A percentile compares a stretch with the other conserved stretches of the same genome.
Conservation (phyloP, 1,284 basidiomycete genomes). For the Ganoderma meredithae region DNA sequence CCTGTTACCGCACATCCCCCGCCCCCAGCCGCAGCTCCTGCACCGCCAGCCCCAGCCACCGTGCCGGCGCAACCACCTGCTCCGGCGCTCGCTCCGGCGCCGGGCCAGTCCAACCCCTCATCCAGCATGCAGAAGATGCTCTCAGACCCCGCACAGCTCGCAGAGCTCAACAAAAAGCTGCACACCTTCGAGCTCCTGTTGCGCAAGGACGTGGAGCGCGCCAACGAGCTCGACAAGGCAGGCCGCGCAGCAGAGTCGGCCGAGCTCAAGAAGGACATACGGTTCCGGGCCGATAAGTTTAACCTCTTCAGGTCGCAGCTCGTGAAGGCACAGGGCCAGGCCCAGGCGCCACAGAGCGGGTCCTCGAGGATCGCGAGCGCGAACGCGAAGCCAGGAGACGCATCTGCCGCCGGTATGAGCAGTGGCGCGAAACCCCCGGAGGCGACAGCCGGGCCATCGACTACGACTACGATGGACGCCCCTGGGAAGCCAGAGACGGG, state of each 20-base stretch:
- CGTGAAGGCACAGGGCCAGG: conserved; percentile 15
- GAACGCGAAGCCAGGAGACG: background rate
- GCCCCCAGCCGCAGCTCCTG: background rate
- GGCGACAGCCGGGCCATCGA: background rate
- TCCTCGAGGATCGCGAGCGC: background rate
- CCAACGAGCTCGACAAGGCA: conserved; percentile 9
- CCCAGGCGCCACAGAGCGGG: conserved; percentile 8
- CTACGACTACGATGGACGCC: background rate
- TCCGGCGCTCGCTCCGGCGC: background rate
- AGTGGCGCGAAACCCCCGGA: background rate
- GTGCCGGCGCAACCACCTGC: conserved; percentile 14
- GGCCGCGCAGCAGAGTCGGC: conserved; percentile 18
- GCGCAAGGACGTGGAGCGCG: background rate
- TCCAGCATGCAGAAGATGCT: background rate
- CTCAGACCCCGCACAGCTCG: conserved; percentile 8
- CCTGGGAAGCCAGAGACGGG: background rate
- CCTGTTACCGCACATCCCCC: background rate
- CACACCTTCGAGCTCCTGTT: conserved; percentile 13
- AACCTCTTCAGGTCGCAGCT: conserved; percentile 17
- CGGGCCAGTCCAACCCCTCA: background rate
- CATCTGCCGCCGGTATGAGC: background rate
- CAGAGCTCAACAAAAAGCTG: conserved; percentile 6
- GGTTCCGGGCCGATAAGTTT: conserved; percentile 19
- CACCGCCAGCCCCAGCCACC: background rate
- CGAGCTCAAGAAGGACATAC: conserved; percentile 20